These are phyloP conservation scores for Aspergillus sergii DNA, from an alignment of 2,329 filamentous ascomycete genomes.

Conservation along the genomic window DNA sequence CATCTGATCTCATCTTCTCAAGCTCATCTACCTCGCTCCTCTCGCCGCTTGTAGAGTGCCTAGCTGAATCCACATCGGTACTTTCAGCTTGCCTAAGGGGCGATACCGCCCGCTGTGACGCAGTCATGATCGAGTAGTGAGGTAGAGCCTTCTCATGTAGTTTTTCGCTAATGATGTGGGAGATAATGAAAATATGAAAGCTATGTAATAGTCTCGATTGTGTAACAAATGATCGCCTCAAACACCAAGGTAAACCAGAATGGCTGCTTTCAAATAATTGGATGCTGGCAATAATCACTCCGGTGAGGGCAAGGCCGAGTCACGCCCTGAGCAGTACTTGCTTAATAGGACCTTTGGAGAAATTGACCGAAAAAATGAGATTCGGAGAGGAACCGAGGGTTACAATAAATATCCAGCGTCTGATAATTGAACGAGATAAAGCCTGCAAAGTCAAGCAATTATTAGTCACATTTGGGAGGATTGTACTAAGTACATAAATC, in stretches of 20 bases:
- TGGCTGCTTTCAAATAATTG: too few relatives aligned
- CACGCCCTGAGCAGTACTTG: not conserved
- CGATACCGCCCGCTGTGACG: conserved; percentile 8
- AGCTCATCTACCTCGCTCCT: conserved; percentile 9
- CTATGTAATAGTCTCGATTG: not conserved
- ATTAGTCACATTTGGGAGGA: not conserved
- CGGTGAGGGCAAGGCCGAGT: not conserved
- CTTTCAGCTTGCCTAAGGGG: conserved; percentile 4
- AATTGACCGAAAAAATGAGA: not conserved
- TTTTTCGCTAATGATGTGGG: not conserved
- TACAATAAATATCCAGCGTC: not conserved
- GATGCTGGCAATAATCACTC: not conserved
- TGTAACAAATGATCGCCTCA: not conserved
- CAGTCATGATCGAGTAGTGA: conserved; percentile 14
- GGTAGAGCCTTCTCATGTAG: not conserved
- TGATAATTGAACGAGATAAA: not conserved
- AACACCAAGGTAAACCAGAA: not conserved
- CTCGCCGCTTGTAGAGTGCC: conserved; percentile 12
- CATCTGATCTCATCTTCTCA: conserved; percentile 13
- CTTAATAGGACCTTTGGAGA: too few relatives aligned
- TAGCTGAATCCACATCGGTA: conserved; percentile 7
- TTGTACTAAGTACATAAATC: not conserved
- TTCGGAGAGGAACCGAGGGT: not conserved
- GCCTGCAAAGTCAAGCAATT: not conserved
- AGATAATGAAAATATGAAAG: not conserved